Percentiles rank a stretch among this genome's conserved stretches.
phyloP scores from a whole-genome alignment of 257 asterid species.

The Hygrophila difformis region DNA sequence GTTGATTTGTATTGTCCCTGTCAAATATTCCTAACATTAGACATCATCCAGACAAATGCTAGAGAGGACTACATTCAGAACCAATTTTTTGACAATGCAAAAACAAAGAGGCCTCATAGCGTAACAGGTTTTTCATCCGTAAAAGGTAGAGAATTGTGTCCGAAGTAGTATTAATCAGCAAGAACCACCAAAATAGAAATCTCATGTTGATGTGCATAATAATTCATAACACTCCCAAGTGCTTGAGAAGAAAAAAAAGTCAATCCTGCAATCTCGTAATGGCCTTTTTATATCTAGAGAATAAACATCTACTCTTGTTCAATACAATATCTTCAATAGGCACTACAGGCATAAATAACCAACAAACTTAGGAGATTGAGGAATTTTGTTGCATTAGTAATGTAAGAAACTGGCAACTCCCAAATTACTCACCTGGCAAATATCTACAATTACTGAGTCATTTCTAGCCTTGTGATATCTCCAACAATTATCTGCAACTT shows the following conservation, averaged over 20 bases:
- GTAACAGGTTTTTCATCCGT: too few relatives aligned
- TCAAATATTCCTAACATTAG: slow-evolving; percentile 15
- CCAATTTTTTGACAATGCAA: too few relatives aligned
- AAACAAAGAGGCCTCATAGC: too few relatives aligned
- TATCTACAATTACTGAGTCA: slow-evolving; percentile 86
- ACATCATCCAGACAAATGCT: slow-evolving; percentile 8
- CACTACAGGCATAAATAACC: neutral
- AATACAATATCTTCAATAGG: neutral
- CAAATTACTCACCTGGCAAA: slow-evolving; percentile 72
- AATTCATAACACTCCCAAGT: too few relatives aligned
- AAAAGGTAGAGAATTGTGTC: too few relatives aligned
- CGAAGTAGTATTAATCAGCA: too few relatives aligned
- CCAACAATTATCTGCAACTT: slow-evolving; percentile 91
- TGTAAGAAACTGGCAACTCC: slow-evolving; percentile 8
- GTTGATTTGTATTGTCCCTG: slow-evolving; percentile 99
- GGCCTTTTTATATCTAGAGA: neutral
- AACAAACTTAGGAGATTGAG: slow-evolving; percentile 1
- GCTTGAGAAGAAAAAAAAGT: too few relatives aligned
- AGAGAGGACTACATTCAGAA: neutral
- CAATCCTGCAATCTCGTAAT: neutral
- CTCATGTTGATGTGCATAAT: too few relatives aligned
- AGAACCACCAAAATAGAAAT: too few relatives aligned
- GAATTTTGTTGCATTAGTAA: neutral
- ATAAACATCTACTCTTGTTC: too few relatives aligned
- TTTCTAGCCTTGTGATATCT: slow-evolving; percentile 91